Evolutionary conservation across 352 stramenopile genomes (phyloP).

Genomic region (Pythium diclinum): DNA sequence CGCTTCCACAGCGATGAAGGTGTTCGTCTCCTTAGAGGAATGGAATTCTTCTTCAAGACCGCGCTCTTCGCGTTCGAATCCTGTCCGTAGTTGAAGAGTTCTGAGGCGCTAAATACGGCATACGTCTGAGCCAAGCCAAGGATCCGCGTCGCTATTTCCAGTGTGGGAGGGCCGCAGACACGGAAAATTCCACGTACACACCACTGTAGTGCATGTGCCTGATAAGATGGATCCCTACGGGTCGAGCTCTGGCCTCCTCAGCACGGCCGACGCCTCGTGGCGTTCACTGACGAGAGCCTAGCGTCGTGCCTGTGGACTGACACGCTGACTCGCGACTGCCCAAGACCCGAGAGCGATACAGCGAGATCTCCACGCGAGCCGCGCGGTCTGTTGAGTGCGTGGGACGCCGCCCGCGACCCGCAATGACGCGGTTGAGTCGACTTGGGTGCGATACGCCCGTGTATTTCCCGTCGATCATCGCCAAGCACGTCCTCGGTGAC

Average conservation of each 20-base stretch:
- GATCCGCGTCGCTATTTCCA: background rate
- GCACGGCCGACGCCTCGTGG: background rate
- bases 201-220: background rate
- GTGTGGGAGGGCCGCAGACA: background rate
- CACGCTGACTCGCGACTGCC: background rate
- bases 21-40: background rate
- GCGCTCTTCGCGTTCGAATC: background rate
- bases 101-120: background rate
- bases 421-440: conserved; percentile 37
- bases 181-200: background rate
- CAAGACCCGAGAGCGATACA: background rate
- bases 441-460: conserved; percentile 39
- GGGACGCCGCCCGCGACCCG: background rate
- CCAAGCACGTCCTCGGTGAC: conserved; percentile 20
- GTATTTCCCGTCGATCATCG: conserved; percentile 54
- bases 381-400: background rate
- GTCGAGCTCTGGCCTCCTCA: too few species aligned
- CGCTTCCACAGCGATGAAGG: background rate
- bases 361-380: background rate
- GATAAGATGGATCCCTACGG: background rate
- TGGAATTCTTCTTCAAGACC: background rate
- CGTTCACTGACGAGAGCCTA: background rate
- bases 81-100: background rate
- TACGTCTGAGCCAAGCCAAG: background rate
- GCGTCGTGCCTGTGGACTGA: too few species aligned